Evolutionary conservation across 2,329 filamentous ascomycete species (phyloP).

Genomic region (Scedosporium dehoogii): DNA sequence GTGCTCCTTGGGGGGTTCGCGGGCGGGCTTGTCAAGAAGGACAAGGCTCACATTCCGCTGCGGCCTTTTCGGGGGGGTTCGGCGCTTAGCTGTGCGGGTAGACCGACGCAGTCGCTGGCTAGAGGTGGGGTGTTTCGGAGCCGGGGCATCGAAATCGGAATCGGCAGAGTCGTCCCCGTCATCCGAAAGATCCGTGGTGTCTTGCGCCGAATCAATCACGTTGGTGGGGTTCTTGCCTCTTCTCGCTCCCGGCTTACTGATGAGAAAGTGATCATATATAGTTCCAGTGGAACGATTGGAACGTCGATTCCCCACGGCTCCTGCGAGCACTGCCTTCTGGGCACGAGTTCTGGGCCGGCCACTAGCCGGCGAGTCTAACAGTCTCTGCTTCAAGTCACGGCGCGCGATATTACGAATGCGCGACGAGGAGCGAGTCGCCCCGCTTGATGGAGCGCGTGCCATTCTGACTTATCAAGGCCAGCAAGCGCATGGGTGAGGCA

Average conservation of each 20-base stretch:
- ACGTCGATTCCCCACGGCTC: neutral
- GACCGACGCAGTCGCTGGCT: neutral
- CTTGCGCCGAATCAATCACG: neutral
- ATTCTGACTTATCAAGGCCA: neutral
- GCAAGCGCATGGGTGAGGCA: neutral
- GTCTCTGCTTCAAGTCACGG: neutral
- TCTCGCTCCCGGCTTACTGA: neutral
- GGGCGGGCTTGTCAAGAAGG: neutral
- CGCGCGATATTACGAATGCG: constrained; percentile 2
- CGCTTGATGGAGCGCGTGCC: neutral
- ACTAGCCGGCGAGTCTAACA: neutral
- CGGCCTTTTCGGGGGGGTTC: neutral
- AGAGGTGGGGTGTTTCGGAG: neutral
- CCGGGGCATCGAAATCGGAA: neutral
- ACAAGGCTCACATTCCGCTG: neutral
- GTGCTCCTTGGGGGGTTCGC: constrained; percentile 12
- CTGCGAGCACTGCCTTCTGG: constrained; percentile 2
- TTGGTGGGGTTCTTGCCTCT: neutral
- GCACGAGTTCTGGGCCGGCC: constrained; percentile 5
- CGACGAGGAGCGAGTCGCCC: constrained; percentile 3
- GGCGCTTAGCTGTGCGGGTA: neutral
- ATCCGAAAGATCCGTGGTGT: neutral
- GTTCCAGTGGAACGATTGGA: neutral
- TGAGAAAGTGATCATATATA: neutral
- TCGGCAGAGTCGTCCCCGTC: neutral